Base-by-base conservation (phyloP, 768 basidiomycete genomes). In the Hericium alpestre region DNA sequence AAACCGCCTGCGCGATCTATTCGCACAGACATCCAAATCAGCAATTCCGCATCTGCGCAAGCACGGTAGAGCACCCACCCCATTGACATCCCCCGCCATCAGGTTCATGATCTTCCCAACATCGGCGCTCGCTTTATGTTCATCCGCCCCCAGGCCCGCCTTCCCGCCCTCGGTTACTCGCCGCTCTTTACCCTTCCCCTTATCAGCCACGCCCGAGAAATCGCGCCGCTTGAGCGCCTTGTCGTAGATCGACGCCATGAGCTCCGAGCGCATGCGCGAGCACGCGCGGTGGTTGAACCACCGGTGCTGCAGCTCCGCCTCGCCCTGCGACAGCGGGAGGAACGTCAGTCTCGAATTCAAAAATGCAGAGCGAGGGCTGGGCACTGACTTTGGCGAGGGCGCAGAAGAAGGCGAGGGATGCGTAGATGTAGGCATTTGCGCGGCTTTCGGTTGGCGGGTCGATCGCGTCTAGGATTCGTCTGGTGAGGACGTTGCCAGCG, bases 71-170 rank as follows among this genome's bases (percentile, higher is more conserved):
- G 4, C 13, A 43, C 41, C 20, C 41, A 50, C 49, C 22, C 76
- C 71, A 64, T 83, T 86, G 2, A 84, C 82, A 66, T 91, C 89
- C 7, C 80, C 82, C 12, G 87, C 83, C 90, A 94, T 94, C 38
- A 93, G 70, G 61, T 91, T 90, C 55, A 93, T 88, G 53, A 94
- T 90, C 69, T 93, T 93, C 13, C 93, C 93, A 11, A 88, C 76
- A 66, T 92, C 88, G 6, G 93, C 93, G 16, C 90, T 87, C 0
- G 85, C 79, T 61, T 81, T 85, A 1, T 83, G 80, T 38, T 89
- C 75, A 57, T 72, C 71, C 39, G 52, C 68, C 25, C 25, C 6
- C 15, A 2, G 6, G 41, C 16, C 6, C 64, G 70, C 76, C 49
- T 61, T 18, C 4, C 9, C 15, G 27, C 15, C 7, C 18, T 25